Conservation (phyloP, 1,284 basidiomycete species). For the Ceratobasidium theobromae region DNA sequence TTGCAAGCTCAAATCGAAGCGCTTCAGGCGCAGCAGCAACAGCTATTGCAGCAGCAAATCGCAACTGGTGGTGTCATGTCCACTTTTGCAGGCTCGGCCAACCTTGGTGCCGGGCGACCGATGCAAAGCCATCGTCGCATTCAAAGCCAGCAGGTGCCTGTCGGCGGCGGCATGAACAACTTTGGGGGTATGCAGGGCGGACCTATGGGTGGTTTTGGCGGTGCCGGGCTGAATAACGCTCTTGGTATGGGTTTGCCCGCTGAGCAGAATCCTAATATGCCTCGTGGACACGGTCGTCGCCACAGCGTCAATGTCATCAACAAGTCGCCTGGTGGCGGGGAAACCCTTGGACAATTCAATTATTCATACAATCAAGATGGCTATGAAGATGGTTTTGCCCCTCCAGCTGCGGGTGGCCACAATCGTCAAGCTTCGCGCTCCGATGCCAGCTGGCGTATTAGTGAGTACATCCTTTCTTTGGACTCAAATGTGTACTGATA, state of each 20-base stretch:
- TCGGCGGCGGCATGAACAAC: constrained; percentile 51
- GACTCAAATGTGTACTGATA: constrained; percentile 33
- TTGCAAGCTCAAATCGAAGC: constrained; percentile 89
- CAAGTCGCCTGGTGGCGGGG: constrained; percentile 55
- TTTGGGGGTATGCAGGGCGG: constrained; percentile 50
- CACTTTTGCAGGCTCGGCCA: constrained; percentile 61
- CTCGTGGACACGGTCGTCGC: constrained; percentile 84
- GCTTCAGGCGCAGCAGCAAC: constrained; percentile 85
- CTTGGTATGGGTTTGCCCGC: constrained; percentile 47
- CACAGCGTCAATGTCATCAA: constrained; percentile 94
- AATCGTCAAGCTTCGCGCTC: constrained; percentile 74
- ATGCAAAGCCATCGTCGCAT: constrained; percentile 74
- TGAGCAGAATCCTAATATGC: constrained; percentile 58
- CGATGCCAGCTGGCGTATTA: constrained; percentile 86
- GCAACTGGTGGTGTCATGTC: constrained; percentile 70
- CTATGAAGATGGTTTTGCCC: constrained; percentile 73
- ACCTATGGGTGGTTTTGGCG: constrained; percentile 62
- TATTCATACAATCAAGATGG: constrained; percentile 48
- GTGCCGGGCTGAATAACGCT: constrained; percentile 53
- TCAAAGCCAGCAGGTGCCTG: constrained; percentile 65
- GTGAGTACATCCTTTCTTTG: constrained; percentile 52
- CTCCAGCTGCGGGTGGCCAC: constrained; percentile 61
- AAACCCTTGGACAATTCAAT: constrained; percentile 33
- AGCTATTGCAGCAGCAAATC: constrained; percentile 82
- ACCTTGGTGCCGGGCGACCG: constrained; percentile 56